Evolutionary conservation across 2,329 filamentous ascomycete species (phyloP), one percentile per base, ranked within the genome.

Genomic region (Fusarium sulawesiense): DNA sequence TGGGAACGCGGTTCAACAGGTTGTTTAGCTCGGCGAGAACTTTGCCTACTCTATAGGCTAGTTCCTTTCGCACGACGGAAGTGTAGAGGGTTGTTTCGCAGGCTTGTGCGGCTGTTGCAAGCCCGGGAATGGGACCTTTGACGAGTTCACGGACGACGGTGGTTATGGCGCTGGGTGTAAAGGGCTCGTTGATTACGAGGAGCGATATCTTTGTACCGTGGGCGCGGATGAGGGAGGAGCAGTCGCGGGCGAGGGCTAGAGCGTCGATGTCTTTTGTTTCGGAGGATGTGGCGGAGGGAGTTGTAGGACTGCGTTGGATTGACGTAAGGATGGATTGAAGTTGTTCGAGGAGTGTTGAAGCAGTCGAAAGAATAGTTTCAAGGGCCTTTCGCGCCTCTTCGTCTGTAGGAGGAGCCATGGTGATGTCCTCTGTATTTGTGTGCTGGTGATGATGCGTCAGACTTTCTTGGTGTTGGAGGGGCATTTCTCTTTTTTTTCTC

Each of bases 191-290:
- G 75, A 97, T 92, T 3, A 96, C 88, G 14, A 98, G 87, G 1
- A 98, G 89, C 0, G 93, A 95, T 27, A 98, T 85, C 68, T 97
- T 97, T 8, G 94, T 97, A 3, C 91, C 88, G 77, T 98, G 93
- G 0, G 94, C 93, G 77, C 89, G 90, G 63, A 97, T 88, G 7
- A 97, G 85, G 27, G 86, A 87, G 1, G 93, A 88, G 1, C 92
- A 87, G 74, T 94, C 91, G 73, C 88, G 87, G 34, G 94, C 88
- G 61, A 95, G 85, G 16, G 88, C 82, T 25, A 97, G 86, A 12
- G 89, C 84, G 68, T 91, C 80, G 76, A 88, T 69, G n/a, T 78
- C 64, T 16, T 76, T 47, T n/a, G 65, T 53, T 37, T 65, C 49
- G 29, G 70, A 12, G 9, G 64, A 30, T 5, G 67, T 29, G 18